Conservation (phyloP, 2,329 filamentous ascomycete species). For the Cladosporium sp. region DNA sequence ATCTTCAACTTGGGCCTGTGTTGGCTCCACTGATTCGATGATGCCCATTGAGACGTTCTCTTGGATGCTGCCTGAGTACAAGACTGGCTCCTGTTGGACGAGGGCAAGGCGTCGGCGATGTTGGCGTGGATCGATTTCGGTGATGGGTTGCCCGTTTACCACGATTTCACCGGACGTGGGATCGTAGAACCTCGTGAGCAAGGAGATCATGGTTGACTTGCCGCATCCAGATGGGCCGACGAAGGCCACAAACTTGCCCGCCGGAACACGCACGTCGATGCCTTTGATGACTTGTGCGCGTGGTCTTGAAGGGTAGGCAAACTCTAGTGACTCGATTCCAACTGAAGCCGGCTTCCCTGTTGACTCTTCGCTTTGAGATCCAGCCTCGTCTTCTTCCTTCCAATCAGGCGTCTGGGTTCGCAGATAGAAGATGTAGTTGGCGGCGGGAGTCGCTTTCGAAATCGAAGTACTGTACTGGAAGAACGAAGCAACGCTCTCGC, state of each 20-base stretch:
- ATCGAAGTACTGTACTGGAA: constrained; percentile 54
- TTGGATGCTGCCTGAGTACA: constrained; percentile 42
- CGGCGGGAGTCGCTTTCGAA: constrained; percentile 32
- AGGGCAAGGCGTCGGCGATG: constrained; percentile 42
- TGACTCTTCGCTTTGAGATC: constrained; percentile 34
- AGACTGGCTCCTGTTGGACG: constrained; percentile 44
- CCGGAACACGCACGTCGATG: constrained; percentile 33
- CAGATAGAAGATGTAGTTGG: constrained; percentile 46
- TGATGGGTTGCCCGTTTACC: constrained; percentile 40
- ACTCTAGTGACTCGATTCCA: constrained; percentile 34
- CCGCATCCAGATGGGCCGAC: constrained; percentile 68
- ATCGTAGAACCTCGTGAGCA: constrained; percentile 66
- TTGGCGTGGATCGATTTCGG: constrained; percentile 30
- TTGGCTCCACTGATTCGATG: constrained; percentile 6
- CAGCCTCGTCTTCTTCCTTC: constrained; percentile 18
- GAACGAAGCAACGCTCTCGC: constrained; percentile 63
- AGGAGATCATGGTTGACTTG: constrained; percentile 65
- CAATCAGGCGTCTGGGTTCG: constrained; percentile 30
- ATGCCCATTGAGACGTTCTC: constrained; percentile 34
- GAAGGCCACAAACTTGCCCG: constrained; percentile 59
- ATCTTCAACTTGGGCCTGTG: constrained; percentile 15
- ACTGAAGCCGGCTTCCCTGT: constrained; percentile 16
- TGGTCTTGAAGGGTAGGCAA: constrained; percentile 37
- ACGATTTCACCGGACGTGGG: constrained; percentile 57
- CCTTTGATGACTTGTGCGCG: constrained; percentile 34